Conservation (phyloP, 2,329 filamentous ascomycete species). For the Bipolaris zeicola region DNA sequence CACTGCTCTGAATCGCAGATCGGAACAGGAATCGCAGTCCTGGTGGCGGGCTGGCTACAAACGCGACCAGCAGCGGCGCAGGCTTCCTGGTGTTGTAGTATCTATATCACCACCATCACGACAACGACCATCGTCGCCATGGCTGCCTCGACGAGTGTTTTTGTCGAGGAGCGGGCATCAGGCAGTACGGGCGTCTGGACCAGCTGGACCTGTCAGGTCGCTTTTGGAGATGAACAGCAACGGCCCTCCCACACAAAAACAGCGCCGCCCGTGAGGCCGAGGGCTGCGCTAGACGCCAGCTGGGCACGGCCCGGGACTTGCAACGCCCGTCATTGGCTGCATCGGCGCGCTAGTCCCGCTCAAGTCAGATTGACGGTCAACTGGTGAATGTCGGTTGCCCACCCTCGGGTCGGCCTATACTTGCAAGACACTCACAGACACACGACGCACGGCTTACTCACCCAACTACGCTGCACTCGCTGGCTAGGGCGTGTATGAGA, state of each 20-base stretch:
- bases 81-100: not conserved
- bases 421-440: not conserved
- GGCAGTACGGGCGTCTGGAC: not conserved
- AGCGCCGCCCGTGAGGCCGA: conserved; percentile 14
- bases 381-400: conserved; percentile 11
- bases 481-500: too few species aligned
- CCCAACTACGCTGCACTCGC: too few species aligned
- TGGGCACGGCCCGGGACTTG: conserved; percentile 8
- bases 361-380: conserved; percentile 14
- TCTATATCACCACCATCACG: not conserved
- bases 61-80: not conserved
- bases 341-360: conserved; percentile 10
- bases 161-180: not conserved
- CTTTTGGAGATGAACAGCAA: conserved; percentile 21
- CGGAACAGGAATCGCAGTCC: conserved; percentile 8
- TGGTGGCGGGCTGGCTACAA: not conserved
- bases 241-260: conserved; percentile 17
- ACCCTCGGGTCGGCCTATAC: not conserved
- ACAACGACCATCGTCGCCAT: too few species aligned
- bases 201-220: conserved; percentile 17
- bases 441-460: not conserved
- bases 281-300: conserved; percentile 12
- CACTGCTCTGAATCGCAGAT: conserved; percentile 41
- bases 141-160: too few species aligned
- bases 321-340: not conserved